These are phyloP conservation scores for Singerocomus inundabilis DNA, from an alignment of 1,284 basidiomycete species.

Conservation along the genomic window DNA sequence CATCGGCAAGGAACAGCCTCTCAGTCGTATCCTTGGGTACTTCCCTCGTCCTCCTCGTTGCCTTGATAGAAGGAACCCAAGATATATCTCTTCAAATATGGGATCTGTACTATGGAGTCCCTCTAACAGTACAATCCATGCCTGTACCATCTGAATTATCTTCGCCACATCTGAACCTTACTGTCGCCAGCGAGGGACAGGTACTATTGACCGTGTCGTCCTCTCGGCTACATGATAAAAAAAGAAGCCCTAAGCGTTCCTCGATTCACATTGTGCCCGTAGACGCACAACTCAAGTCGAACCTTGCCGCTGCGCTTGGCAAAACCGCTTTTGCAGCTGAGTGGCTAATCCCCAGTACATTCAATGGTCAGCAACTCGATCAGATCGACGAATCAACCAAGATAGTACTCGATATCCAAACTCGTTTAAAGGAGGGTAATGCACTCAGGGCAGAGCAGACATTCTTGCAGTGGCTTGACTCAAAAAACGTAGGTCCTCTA, in stretches of 20 bases:
- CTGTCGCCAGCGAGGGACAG: constrained; percentile 44
- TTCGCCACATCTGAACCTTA: constrained; percentile 29
- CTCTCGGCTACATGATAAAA: constrained; percentile 16
- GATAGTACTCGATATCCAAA: constrained; percentile 40
- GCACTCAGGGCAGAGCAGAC: constrained; percentile 43
- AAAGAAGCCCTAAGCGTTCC: constrained; percentile 38
- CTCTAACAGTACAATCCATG: constrained; percentile 55
- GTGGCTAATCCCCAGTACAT: constrained; percentile 42
- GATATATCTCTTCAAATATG: constrained; percentile 63
- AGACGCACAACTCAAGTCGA: constrained; percentile 49
- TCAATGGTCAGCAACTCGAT: constrained; percentile 2
- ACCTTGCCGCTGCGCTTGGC: constrained; percentile 61
- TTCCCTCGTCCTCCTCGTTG: constrained; percentile 62
- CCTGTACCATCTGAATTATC: constrained; percentile 50
- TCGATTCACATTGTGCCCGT: constrained; percentile 59
- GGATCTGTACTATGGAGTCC: constrained; percentile 70
- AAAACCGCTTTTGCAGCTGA: constrained; percentile 44
- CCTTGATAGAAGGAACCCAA: constrained; percentile 39
- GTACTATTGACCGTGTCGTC: constrained; percentile 56
- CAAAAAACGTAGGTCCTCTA: constrained; percentile 29
- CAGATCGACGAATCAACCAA: constrained; percentile 36
- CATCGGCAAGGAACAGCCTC: constrained; percentile 27
- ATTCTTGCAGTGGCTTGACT: constrained; percentile 52
- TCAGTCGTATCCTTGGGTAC: constrained; percentile 57
- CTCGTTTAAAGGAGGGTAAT: constrained; percentile 33